A percentile compares a stretch with the other conserved stretches of the same genome.
These are phyloP conservation scores for Blastobotrys petasosporus DNA, from an alignment of 1,139 yeast species.

Conservation along the genomic window DNA sequence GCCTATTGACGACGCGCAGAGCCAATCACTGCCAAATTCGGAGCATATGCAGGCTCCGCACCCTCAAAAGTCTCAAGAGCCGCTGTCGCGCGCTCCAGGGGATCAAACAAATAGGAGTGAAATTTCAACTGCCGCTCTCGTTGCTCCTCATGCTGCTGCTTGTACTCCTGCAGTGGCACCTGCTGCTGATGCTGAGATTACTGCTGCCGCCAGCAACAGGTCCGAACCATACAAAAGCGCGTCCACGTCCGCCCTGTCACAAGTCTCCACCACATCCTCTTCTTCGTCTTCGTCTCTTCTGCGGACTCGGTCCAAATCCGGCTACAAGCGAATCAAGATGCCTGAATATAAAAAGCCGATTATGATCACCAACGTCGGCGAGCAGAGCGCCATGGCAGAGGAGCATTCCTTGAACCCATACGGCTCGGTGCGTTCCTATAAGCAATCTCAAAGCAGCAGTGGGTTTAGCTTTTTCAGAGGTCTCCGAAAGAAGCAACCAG, in stretches of 20 bases:
- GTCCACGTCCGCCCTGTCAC: background rate
- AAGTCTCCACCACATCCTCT: background rate
- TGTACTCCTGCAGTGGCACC: background rate
- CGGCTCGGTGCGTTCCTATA: background rate
- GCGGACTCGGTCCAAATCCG: background rate
- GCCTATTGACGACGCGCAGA: background rate
- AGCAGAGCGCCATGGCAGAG: too few species aligned
- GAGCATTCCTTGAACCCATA: background rate
- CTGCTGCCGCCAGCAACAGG: background rate
- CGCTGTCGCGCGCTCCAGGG: background rate
- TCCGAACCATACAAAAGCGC: background rate
- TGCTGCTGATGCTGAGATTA: background rate
- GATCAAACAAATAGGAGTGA: background rate
- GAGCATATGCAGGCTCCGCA: background rate
- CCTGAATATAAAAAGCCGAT: slow-evolving; percentile 1
- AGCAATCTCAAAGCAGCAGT: background rate
- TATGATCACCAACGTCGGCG: background rate
- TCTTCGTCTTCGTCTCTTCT: background rate
- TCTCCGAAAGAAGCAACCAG: slow-evolving; percentile 1
- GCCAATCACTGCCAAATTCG: slow-evolving; percentile 2
- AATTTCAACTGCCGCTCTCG: background rate
- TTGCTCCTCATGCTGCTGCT: background rate
- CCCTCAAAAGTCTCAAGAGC: background rate
- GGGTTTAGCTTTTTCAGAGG: slow-evolving; percentile 1
- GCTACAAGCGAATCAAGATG: slow-evolving; percentile 2